Conservation (phyloP, 2,329 filamentous ascomycete genomes). For the Nothophaeocryptopus gaeumannii region DNA sequence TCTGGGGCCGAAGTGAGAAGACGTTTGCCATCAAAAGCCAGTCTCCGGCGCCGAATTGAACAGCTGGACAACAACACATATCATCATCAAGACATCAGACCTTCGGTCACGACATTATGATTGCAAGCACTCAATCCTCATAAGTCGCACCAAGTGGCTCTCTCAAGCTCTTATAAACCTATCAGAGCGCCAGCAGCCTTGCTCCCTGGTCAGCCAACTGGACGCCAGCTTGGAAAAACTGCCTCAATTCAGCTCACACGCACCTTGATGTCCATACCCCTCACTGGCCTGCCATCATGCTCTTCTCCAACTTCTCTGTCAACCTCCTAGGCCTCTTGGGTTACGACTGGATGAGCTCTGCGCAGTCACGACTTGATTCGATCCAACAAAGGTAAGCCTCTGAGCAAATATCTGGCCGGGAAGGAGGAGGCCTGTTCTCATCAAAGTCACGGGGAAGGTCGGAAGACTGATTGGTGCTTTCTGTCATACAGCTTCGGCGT, state of each 20-base stretch:
- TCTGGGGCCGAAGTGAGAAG: too few species aligned
- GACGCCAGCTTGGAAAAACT: conserved; percentile 16
- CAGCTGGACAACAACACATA: too few species aligned
- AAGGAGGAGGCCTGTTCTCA: background rate
- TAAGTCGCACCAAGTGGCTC: too few species aligned
- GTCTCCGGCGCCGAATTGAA: too few species aligned
- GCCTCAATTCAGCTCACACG: conserved; percentile 23
- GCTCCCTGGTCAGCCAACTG: conserved; percentile 1
- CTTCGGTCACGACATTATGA: too few species aligned
- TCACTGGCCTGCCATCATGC: conserved; percentile 22
- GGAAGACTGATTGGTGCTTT: too few species aligned
- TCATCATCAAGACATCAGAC: too few species aligned
- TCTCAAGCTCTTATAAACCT: background rate
- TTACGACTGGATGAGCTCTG: conserved; percentile 27
- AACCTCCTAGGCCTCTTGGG: conserved; percentile 20
- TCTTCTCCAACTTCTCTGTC: conserved; percentile 28
- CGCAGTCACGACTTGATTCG: conserved; percentile 27
- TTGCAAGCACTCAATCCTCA: too few species aligned
- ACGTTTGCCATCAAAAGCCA: too few species aligned
- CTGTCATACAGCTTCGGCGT: conserved; percentile 16
- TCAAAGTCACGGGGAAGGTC: too few species aligned
- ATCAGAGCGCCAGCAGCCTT: conserved; percentile 3
- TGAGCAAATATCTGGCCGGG: background rate
- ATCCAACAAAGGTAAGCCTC: conserved; percentile 22
- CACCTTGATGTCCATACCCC: conserved; percentile 22